These are phyloP conservation scores for Tinospora cordifolia DNA, from an alignment of 164 flowering plant genomes.

Conservation along the genomic window DNA sequence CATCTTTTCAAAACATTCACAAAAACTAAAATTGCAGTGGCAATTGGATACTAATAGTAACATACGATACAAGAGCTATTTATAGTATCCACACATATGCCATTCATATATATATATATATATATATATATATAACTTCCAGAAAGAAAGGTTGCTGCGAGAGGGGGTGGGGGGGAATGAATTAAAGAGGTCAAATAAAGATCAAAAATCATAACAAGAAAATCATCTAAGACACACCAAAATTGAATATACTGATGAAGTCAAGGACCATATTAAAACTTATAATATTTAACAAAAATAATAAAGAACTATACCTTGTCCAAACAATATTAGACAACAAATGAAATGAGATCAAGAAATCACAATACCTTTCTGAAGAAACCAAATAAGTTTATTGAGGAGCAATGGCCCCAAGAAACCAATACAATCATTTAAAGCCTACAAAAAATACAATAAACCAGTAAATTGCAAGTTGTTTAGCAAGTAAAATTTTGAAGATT, in stretches of 20 bases:
- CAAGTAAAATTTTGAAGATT: neutral
- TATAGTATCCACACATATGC: too few relatives aligned
- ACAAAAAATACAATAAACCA: conserved; percentile 15
- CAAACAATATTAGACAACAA: neutral
- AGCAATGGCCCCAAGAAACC: conserved; percentile 79
- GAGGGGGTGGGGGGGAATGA: neutral
- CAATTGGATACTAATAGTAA: too few relatives aligned
- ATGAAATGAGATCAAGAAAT: neutral
- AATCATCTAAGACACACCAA: too few relatives aligned
- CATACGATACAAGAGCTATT: neutral
- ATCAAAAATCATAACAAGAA: too few relatives aligned
- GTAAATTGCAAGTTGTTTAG: neutral
- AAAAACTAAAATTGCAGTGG: too few relatives aligned
- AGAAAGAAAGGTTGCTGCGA: too few relatives aligned
- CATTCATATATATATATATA: too few relatives aligned
- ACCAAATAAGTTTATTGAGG: conserved; percentile 63
- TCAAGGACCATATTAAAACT: neutral
- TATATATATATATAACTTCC: too few relatives aligned
- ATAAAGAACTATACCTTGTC: neutral
- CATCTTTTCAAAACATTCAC: too few relatives aligned
- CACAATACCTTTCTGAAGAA: conserved; percentile 58
- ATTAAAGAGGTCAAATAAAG: too few relatives aligned
- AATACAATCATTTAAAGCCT: conserved; percentile 74
- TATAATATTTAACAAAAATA: neutral
- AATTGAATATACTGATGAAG: neutral